Conservation (phyloP, 192 early-diverging fungal species). For the Backusella mclennaniae region DNA sequence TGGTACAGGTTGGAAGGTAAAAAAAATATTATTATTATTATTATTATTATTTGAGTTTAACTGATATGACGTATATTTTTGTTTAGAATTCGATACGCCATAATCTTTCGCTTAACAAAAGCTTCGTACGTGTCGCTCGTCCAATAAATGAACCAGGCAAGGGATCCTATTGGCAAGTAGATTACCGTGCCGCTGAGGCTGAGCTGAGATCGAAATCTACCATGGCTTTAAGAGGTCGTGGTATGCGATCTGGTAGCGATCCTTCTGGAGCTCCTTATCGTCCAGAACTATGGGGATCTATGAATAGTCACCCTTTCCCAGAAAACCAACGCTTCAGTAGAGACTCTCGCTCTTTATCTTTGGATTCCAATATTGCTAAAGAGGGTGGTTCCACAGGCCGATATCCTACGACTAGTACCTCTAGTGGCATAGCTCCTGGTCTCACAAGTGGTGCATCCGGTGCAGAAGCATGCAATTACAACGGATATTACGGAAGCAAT, state of each 20-base stretch:
- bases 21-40: neutral
- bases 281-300: constrained; percentile 9
- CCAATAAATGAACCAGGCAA: constrained; percentile 84
- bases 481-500: neutral
- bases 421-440: neutral
- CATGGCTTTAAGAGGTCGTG: constrained; percentile 9
- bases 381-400: neutral
- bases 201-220: constrained; percentile 21
- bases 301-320: neutral
- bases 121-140: constrained; percentile 72
- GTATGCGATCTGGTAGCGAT: constrained; percentile 9
- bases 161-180: constrained; percentile 84
- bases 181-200: constrained; percentile 44
- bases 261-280: constrained; percentile 9
- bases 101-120: constrained; percentile 79
- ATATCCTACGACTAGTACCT: neutral
- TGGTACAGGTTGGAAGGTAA: constrained; percentile 56
- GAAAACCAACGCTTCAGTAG: constrained; percentile 7
- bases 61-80: neutral
- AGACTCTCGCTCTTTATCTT: constrained; percentile 5
- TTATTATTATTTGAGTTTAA: neutral
- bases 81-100: constrained; percentile 83
- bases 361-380: constrained; percentile 15
- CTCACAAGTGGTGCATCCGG: neutral
- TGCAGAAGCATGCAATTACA: neutral